Evolutionary conservation across 2,329 filamentous ascomycete genomes (phyloP).

Genomic region (Teratosphaeria viscida): DNA sequence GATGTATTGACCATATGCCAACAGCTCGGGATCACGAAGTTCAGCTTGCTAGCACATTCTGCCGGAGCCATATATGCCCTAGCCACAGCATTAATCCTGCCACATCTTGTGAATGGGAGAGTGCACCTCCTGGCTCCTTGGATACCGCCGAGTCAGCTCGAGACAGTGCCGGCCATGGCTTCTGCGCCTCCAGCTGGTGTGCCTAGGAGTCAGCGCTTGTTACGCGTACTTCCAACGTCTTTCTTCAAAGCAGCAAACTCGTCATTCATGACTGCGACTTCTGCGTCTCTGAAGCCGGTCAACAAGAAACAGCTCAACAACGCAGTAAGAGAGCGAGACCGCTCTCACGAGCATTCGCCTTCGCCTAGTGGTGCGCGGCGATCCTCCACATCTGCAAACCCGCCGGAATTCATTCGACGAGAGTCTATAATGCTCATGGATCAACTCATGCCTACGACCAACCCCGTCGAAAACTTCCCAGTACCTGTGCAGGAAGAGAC

Average conservation of each 20-base stretch:
- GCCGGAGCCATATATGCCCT: constrained; percentile 97
- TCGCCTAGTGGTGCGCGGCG: constrained; percentile 6
- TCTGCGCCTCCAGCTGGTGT: constrained; percentile 73
- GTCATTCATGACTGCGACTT: constrained; percentile 87
- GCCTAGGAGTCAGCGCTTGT: constrained; percentile 81
- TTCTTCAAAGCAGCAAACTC: constrained; percentile 91
- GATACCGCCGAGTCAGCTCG: constrained; percentile 94
- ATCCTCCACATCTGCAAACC: constrained; percentile 13
- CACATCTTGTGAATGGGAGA: constrained; percentile 85
- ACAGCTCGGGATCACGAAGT: constrained; percentile 82
- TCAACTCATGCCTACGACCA: constrained; percentile 32
- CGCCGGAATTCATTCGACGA: constrained; percentile 25
- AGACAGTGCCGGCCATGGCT: constrained; percentile 45
- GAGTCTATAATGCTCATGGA: constrained; percentile 43
- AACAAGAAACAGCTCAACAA: constrained; percentile 15
- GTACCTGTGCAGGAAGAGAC: constrained; percentile 13
- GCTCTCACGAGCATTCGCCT: constrained; percentile 1
- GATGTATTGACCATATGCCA: constrained; percentile 94
- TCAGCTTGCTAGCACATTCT: constrained; percentile 91
- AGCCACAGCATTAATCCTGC: constrained; percentile 88
- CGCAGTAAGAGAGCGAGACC: neutral
- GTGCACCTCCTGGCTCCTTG: constrained; percentile 92
- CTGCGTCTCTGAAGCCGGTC: constrained; percentile 36
- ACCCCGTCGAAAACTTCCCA: constrained; percentile 20
- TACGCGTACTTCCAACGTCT: constrained; percentile 79